Conservation (phyloP, 306 rosid species). For the Trifolium pratense region DNA sequence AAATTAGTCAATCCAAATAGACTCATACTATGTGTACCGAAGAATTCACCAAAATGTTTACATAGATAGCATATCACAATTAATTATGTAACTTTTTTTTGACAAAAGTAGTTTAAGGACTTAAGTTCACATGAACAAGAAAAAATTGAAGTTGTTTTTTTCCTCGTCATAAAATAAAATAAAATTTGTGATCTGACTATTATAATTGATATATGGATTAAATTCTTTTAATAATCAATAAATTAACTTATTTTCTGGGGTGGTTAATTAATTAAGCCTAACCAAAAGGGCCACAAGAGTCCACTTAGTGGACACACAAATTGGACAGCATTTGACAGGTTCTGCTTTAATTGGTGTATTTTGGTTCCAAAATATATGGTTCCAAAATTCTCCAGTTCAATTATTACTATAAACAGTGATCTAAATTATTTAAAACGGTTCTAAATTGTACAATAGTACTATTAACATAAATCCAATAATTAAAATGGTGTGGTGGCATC, state of each 20-base stretch:
- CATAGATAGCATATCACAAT: too few relatives aligned
- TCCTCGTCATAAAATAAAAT: too few relatives aligned
- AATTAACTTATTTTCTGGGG: conserved; percentile 15
- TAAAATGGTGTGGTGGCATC: conserved; percentile 19
- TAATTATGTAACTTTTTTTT: too few relatives aligned
- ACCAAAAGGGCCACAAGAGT: conserved; percentile 24
- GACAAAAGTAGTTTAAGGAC: too few relatives aligned
- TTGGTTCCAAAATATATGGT: conserved; percentile 25
- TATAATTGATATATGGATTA: too few relatives aligned
- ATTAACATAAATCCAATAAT: conserved; percentile 21
- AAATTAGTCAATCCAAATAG: too few relatives aligned
- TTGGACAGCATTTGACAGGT: conserved; percentile 46
- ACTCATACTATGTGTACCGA: too few relatives aligned
- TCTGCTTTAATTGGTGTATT: conserved; percentile 36
- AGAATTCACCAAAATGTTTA: too few relatives aligned
- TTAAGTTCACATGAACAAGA: too few relatives aligned
- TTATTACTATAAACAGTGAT: too few relatives aligned
- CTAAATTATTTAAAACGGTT: conserved; percentile 36
- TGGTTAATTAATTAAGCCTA: conserved; percentile 7
- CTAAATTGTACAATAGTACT: neutral
- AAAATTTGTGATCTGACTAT: too few relatives aligned
- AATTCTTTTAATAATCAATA: conserved; percentile 22
- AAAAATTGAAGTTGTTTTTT: too few relatives aligned
- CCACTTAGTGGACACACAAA: conserved; percentile 45
- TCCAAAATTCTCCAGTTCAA: conserved; percentile 43